Percentiles rank a stretch among this genome's conserved stretches.
Conservation (phyloP, 805 yeast species). For the Cyberlindnera saturnus region DNA sequence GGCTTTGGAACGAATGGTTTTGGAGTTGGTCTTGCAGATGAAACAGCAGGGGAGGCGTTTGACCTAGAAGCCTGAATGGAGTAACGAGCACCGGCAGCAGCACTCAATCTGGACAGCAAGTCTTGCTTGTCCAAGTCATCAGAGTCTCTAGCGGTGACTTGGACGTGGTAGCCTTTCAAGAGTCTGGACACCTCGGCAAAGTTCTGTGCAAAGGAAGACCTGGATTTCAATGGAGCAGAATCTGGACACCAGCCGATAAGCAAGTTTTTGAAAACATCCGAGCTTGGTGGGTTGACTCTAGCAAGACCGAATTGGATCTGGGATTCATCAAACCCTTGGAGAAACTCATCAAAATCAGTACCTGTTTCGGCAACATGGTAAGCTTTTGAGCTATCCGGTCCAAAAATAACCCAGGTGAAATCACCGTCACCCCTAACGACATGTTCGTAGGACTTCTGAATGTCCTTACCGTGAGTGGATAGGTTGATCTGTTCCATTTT, state of each 20-base stretch:
- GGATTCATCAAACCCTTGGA: slow-evolving; percentile 78
- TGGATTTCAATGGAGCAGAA: slow-evolving; percentile 74
- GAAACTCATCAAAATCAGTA: slow-evolving; percentile 65
- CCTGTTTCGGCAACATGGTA: slow-evolving; percentile 45
- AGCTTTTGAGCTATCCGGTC: slow-evolving; percentile 54
- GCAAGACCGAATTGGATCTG: slow-evolving; percentile 87
- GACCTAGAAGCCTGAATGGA: slow-evolving; percentile 47
- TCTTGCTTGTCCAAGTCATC: slow-evolving; percentile 84
- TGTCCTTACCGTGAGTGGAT: slow-evolving; percentile 66
- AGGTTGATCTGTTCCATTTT: slow-evolving; percentile 42
- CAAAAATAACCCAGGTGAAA: slow-evolving; percentile 71
- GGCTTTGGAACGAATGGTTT: slow-evolving; percentile 23
- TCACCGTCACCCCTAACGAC: slow-evolving; percentile 74
- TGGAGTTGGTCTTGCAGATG: slow-evolving; percentile 26
- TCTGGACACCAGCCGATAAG: slow-evolving; percentile 97
- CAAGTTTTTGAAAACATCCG: slow-evolving; percentile 78
- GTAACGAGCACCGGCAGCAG: slow-evolving; percentile 96
- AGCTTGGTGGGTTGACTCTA: slow-evolving; percentile 84
- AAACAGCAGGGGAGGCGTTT: slow-evolving; percentile 24
- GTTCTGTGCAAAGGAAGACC: slow-evolving; percentile 71
- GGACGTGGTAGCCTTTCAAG: slow-evolving; percentile 85
- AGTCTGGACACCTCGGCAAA: slow-evolving; percentile 68
- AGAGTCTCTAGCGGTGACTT: slow-evolving; percentile 90
- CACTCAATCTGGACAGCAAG: slow-evolving; percentile 67
- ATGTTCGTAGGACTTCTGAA: slow-evolving; percentile 68